Evolutionary conservation across 148 eudicot species (phyloP), one percentile per base, ranked within the genome.

Genomic region (Cornus controversa): DNA sequence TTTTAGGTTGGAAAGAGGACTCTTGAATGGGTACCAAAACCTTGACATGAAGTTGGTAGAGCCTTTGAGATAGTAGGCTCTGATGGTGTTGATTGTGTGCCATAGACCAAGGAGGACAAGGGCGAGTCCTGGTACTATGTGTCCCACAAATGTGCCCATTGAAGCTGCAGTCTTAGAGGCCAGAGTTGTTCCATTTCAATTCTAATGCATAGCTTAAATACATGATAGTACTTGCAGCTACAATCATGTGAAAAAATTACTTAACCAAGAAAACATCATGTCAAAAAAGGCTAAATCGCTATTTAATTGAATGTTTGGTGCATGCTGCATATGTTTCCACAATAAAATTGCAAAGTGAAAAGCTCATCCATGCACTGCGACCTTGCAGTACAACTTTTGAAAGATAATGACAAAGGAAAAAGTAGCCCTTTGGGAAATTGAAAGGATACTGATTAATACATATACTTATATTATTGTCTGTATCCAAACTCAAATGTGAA

Each of bases 61-160:
- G 80, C 88, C 89, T 79, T 81, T 78, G 47, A 80, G 81, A 80
- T 83, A 79, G 87, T 83, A 88, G 63, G 84, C 81, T 42, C 70
- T 83, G 42, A 91, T 70, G 26, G 89, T 87, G 75, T 90, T 91
- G 65, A 90, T 45, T 16, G 76, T 79, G 80, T 94, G 97, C 94
- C 94, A 91, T 54, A 90, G 64, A 71, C 97, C 98, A 29, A 94
- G 89, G 67, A 85, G 80, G 47, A 86, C 83, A 53, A 94, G 85
- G 81, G 89, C 91, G 67, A 90, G 80, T 50, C 97, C 98, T 42
- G 98, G 97, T 28, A 91, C 82, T 28, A 92, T 18, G 87, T 94
- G 98, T 34, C 95, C 97, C 26, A 86, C n/a, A 73, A 94, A 81
- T 70, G 91, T 92, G 29, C 97, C 98, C 98, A 94, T 92, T 69